These are phyloP conservation scores for Acanthamoeba sp. DNA, from an alignment of 208 protist genomes.

Conservation along the genomic window DNA sequence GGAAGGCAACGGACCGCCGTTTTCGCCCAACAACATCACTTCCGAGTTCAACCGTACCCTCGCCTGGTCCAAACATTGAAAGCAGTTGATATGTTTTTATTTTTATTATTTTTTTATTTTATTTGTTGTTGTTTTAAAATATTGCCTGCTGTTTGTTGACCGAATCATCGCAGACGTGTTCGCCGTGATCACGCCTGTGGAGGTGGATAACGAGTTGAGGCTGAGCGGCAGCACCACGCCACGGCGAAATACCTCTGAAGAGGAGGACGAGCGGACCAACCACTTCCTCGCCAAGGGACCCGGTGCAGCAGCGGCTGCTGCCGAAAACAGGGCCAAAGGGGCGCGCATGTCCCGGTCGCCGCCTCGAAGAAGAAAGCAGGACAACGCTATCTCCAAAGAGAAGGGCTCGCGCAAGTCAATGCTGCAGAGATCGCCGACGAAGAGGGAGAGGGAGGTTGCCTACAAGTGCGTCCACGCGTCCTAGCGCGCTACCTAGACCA, in stretches of 20 bases:
- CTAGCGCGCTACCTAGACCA: too few species aligned
- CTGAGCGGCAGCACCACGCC: neutral
- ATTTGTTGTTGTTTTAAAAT: neutral
- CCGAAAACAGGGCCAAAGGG: neutral
- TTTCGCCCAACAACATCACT: slow-evolving; percentile 41
- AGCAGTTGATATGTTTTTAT: neutral
- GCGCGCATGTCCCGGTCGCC: neutral
- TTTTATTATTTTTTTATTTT: neutral
- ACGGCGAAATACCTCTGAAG: neutral
- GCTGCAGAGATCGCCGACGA: neutral
- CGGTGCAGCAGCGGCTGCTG: neutral
- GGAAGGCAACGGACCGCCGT: slow-evolving; percentile 52
- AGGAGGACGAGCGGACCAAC: neutral
- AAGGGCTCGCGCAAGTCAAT: neutral
- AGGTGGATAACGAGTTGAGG: neutral
- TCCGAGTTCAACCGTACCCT: slow-evolving; percentile 66
- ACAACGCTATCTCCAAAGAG: neutral
- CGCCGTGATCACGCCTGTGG: neutral
- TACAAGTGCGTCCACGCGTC: neutral
- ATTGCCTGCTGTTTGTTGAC: neutral
- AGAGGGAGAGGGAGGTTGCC: neutral
- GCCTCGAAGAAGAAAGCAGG: neutral
- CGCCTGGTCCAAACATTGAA: neutral
- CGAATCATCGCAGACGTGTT: slow-evolving; percentile 17
- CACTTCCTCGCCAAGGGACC: neutral